phyloP scores from a whole-genome alignment of 2,329 filamentous ascomycete species.

The Paecilomyces dactylethromorphus region DNA sequence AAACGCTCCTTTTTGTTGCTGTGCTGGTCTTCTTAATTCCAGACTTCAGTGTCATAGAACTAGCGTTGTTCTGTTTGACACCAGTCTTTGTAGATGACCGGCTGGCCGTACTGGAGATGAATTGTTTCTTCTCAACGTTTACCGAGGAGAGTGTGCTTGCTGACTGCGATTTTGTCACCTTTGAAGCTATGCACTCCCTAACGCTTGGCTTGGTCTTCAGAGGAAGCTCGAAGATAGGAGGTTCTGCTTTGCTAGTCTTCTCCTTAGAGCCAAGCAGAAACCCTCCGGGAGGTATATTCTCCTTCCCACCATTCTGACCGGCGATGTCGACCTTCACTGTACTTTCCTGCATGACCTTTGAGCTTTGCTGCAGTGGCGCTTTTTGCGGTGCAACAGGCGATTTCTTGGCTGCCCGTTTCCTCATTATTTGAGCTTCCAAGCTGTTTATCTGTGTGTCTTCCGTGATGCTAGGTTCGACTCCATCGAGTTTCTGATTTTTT shows the following conservation, averaged over 20 bases:
- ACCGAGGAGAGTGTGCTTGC: background rate
- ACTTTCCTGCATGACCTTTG: constrained; percentile 33
- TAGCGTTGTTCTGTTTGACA: constrained; percentile 10
- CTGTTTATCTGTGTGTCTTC: constrained; percentile 21
- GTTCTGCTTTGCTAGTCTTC: constrained; percentile 8
- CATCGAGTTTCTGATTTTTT: constrained; percentile 17
- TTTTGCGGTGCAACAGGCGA: constrained; percentile 21
- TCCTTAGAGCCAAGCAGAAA: constrained; percentile 11
- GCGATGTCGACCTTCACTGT: constrained; percentile 39
- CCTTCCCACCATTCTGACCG: constrained; percentile 54
- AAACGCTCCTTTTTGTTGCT: background rate
- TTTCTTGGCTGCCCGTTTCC: constrained; percentile 23
- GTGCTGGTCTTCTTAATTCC: background rate
- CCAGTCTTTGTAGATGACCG: background rate
- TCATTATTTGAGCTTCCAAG: constrained; percentile 27
- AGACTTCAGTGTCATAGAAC: background rate
- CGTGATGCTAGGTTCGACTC: background rate
- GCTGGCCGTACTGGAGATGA: background rate
- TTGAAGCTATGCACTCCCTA: constrained; percentile 13
- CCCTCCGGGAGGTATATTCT: constrained; percentile 52
- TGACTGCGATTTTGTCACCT: constrained; percentile 1
- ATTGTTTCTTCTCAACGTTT: background rate
- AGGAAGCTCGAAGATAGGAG: constrained; percentile 7
- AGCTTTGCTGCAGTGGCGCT: constrained; percentile 42
- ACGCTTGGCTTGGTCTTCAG: constrained; percentile 24